phyloP scores from a whole-genome alignment of 1,139 yeast species.

The Nakaseomyces bracarensis region DNA sequence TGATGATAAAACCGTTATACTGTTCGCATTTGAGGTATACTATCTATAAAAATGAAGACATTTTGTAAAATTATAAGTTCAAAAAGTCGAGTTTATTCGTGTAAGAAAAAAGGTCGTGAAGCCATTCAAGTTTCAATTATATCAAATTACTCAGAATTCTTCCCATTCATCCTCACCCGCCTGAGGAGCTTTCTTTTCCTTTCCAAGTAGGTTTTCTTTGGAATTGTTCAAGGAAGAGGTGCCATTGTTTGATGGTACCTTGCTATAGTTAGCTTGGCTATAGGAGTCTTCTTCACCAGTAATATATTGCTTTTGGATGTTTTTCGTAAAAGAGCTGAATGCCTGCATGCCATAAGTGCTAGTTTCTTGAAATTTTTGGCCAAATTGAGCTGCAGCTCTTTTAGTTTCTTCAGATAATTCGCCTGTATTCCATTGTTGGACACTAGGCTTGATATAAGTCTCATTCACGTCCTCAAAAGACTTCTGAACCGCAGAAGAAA shows the following conservation, averaged over 20 bases:
- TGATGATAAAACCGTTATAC: too few relatives aligned
- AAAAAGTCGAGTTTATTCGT: too few relatives aligned
- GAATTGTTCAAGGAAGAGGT: constrained; percentile 33
- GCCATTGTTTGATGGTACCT: constrained; percentile 13
- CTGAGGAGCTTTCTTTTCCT: constrained; percentile 8
- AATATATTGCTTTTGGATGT: constrained; percentile 26
- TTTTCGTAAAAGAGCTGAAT: constrained; percentile 54
- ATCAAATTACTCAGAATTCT: constrained; percentile 20
- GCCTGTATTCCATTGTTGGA: constrained; percentile 70
- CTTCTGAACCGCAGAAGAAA: constrained; percentile 73
- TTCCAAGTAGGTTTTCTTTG: constrained; percentile 11
- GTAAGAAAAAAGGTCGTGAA: too few relatives aligned
- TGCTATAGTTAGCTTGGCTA: constrained; percentile 1
- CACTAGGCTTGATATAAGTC: constrained; percentile 78
- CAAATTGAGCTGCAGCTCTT: constrained; percentile 91
- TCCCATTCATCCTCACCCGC: constrained; percentile 29
- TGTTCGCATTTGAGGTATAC: too few relatives aligned
- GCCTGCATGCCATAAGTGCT: constrained; percentile 64
- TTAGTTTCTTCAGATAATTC: constrained; percentile 75
- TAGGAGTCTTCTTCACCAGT: constrained; percentile 11
- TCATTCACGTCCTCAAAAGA: constrained; percentile 82
- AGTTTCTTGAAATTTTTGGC: constrained; percentile 86
- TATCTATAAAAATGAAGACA: too few relatives aligned
- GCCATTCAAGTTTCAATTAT: too few relatives aligned
- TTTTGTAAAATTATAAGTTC: too few relatives aligned